These are phyloP conservation scores for Neocatenulostroma microsporum DNA, from an alignment of 2,329 filamentous ascomycete genomes.

Conservation along the genomic window DNA sequence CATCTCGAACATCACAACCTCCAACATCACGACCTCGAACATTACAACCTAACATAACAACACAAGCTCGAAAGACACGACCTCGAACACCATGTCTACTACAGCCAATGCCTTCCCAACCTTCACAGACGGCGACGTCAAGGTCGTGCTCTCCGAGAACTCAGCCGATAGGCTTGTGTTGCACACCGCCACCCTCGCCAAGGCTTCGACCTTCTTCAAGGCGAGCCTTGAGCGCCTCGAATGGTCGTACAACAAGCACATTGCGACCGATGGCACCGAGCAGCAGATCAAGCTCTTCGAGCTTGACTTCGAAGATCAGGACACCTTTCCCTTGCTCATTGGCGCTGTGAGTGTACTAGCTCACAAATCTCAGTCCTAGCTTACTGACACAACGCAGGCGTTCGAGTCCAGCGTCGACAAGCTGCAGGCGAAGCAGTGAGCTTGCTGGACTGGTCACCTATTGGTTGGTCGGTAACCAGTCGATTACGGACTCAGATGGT, in stretches of 20 bases:
- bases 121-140: slow-evolving; percentile 1
- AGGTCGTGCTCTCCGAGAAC: not conserved
- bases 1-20: no score
- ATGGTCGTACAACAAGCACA: not conserved
- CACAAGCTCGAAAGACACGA: no score
- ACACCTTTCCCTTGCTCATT: not conserved
- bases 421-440: no score
- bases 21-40: no score
- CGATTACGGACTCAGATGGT: no score
- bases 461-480: no score
- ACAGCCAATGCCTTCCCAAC: not conserved
- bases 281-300: not conserved
- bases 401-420: no score
- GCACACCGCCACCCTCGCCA: not conserved
- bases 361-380: no score
- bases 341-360: no score
- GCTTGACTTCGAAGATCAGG: not conserved
- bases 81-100: not conserved
- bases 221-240: not conserved
- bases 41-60: no score
- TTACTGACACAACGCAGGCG: no score
- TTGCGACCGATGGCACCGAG: not conserved
- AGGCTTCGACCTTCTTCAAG: not conserved
- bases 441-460: no score
- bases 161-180: not conserved